These are phyloP conservation scores for Lipomyces sp. DNA, from an alignment of 805 yeast species.

Conservation along the genomic window DNA sequence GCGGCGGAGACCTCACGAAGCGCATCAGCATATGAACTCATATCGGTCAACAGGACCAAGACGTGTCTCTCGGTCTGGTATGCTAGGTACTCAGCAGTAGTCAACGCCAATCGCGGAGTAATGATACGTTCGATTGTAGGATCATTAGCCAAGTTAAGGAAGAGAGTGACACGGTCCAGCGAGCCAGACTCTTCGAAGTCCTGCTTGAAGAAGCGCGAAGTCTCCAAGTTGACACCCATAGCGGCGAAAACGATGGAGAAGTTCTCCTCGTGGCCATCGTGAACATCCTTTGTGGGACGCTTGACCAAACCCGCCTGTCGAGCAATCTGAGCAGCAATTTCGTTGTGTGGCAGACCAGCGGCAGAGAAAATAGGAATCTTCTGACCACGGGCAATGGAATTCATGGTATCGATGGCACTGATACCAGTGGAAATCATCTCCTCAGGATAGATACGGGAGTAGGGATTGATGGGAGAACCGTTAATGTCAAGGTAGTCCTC, in stretches of 20 bases:
- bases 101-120: constrained; percentile 97
- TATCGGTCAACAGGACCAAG: constrained; percentile 95
- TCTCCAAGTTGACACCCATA: constrained; percentile 99
- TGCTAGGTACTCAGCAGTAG: constrained; percentile 98
- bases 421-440: constrained; percentile 99
- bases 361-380: constrained; percentile 99
- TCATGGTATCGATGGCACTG: constrained; percentile 98
- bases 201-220: constrained; percentile 97
- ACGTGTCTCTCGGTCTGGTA: constrained; percentile 99
- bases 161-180: constrained; percentile 94
- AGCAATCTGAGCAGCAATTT: constrained; percentile 99
- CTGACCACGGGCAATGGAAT: constrained; percentile 99
- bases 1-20: constrained; percentile 99
- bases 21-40: constrained; percentile 99
- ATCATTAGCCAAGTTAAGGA: constrained; percentile 96
- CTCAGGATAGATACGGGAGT: constrained; percentile 97
- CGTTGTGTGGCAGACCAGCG: constrained; percentile 98
- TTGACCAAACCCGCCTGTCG: constrained; percentile 97
- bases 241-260: constrained; percentile 99
- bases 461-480: constrained; percentile 99
- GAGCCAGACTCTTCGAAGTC: constrained; percentile 99
- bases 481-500: constrained; percentile 98
- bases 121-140: constrained; percentile 99
- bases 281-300: constrained; percentile 98
- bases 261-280: constrained; percentile 99